A percentile compares a stretch with the other conserved stretches of the same genome.
These are phyloP conservation scores for Saururus chinensis DNA, from an alignment of 164 flowering plant species.

Conservation along the genomic window DNA sequence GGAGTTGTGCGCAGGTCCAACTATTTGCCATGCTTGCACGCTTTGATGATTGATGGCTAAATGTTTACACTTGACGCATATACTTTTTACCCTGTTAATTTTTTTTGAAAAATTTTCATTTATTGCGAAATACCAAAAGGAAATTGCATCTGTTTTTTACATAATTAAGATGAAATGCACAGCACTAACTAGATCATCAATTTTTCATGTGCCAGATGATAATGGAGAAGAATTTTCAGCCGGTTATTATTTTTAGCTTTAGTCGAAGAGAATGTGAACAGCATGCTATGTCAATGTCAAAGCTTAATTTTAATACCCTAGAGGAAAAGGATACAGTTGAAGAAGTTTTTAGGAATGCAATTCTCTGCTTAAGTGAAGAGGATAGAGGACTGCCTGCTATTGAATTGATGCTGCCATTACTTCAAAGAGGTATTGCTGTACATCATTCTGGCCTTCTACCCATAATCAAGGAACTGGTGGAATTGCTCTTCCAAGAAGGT, in stretches of 20 bases:
- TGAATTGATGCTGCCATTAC: slow-evolving; percentile 87
- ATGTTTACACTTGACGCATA: too few species aligned
- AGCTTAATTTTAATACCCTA: slow-evolving; percentile 80
- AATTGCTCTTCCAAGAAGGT: slow-evolving; percentile 98
- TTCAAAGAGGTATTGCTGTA: slow-evolving; percentile 96
- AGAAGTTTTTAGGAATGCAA: slow-evolving; percentile 65
- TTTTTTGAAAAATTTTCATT: too few species aligned
- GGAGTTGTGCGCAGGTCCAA: too few species aligned
- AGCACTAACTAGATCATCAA: neutral
- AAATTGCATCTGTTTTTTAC: neutral
- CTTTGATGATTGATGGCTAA: too few species aligned
- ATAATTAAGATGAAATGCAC: neutral
- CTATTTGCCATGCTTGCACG: too few species aligned
- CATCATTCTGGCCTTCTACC: slow-evolving; percentile 99
- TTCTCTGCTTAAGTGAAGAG: slow-evolving; percentile 84
- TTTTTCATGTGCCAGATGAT: slow-evolving; percentile 66
- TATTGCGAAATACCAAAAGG: too few species aligned
- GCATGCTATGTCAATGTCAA: slow-evolving; percentile 96
- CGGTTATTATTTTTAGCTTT: slow-evolving; percentile 96
- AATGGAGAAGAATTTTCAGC: slow-evolving; percentile 92
- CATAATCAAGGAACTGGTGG: slow-evolving; percentile 90
- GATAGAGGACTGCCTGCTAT: slow-evolving; percentile 91
- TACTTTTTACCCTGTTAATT: too few species aligned
- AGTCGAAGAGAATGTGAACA: slow-evolving; percentile 97
- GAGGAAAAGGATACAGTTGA: slow-evolving; percentile 91